These are phyloP conservation scores for Drosera spatulata DNA, from an alignment of 179 eudicot genomes.

Conservation along the genomic window DNA sequence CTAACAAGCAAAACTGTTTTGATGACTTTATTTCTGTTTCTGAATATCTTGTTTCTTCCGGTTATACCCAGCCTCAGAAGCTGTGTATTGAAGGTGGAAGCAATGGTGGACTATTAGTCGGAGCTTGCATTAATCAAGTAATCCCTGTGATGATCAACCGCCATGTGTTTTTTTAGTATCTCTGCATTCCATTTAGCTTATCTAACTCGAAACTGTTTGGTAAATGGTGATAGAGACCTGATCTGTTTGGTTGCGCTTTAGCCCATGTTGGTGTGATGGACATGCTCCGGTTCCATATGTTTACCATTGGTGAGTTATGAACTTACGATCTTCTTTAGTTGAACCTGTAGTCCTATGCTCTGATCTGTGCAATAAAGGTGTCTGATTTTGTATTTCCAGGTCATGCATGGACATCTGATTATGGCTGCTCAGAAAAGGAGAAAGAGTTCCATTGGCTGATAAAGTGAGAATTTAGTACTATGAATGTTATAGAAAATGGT, in stretches of 20 bases:
- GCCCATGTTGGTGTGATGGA: conserved; percentile 99
- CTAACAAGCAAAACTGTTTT: conserved; percentile 77
- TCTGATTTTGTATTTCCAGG: conserved; percentile 28
- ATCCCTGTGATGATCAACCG: neutral
- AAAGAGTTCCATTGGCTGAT: conserved; percentile 86
- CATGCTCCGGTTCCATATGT: conserved; percentile 95
- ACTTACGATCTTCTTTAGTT: neutral
- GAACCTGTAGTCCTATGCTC: conserved; percentile 1
- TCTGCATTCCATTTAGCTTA: neutral
- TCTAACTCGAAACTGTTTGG: conserved; percentile 7
- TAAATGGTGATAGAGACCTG: conserved; percentile 67
- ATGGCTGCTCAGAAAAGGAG: conserved; percentile 92
- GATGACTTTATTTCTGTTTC: conserved; percentile 90
- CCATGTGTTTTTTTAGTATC: neutral
- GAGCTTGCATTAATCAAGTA: conserved; percentile 98
- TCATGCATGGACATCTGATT: conserved; percentile 96
- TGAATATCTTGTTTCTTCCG: conserved; percentile 72
- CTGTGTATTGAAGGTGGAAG: conserved; percentile 97
- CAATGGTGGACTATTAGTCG: conserved; percentile 95
- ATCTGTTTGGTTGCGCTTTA: conserved; percentile 91
- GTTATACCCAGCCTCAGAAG: conserved; percentile 75
- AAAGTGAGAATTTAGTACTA: conserved; percentile 39
- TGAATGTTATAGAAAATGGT: no score
- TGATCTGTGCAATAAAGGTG: conserved; percentile 11
- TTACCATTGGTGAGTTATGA: conserved; percentile 70